Base-by-base conservation (phyloP, 2,329 filamentous ascomycete species). In the Fusarium brachygibbosum region DNA sequence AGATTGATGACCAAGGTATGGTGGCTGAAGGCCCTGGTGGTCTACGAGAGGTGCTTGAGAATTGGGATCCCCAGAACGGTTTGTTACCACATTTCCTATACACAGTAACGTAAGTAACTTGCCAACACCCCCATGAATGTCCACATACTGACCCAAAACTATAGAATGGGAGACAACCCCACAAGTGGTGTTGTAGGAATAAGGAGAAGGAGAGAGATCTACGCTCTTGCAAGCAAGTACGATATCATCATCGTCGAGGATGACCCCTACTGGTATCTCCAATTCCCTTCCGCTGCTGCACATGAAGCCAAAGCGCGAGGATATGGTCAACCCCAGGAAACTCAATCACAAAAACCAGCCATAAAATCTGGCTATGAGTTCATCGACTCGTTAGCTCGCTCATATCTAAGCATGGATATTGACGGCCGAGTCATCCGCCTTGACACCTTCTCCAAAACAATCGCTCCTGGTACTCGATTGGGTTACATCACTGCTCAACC, bases 251-350 rank as follows among this genome's bases (percentile, higher is more conserved):
- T 98, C 69, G 82, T 97, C 66, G 95, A 98, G 79, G 95, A 98
- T 74, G 94, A 98, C 67, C 95, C 95, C 8, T 98, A 98, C 82
- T 98, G 93, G 93, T 95, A 96, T 78, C 85, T 98, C 11, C 95
- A 98, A 78, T 98, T 88, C 79, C 93, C 93, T 0, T 92, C 92
- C 1, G 90, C 92, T 1, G 86, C 82, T 54, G 46, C 76, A 28
- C 79, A 80, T 48, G 82, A 88, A 76, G 82, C 87, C 72, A 82
- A 84, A 74, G 83, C 85, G 19, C 79, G 84, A 38, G 77, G 78
- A 53, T 70, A 77, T 35, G 79, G 74, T 45, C 73, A 71, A 55
- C 77, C 77, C 46, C 73, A 60, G 63, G 17, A 50, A 11, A 73
- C 61, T 76, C 81, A 74, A 74, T 77, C 63, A 35, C 71, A 67